A percentile compares a stretch with the other conserved stretches of the same genome.
Evolutionary conservation across 2,329 filamentous ascomycete genomes (phyloP).

Genomic region (Rutstroemia sp.): DNA sequence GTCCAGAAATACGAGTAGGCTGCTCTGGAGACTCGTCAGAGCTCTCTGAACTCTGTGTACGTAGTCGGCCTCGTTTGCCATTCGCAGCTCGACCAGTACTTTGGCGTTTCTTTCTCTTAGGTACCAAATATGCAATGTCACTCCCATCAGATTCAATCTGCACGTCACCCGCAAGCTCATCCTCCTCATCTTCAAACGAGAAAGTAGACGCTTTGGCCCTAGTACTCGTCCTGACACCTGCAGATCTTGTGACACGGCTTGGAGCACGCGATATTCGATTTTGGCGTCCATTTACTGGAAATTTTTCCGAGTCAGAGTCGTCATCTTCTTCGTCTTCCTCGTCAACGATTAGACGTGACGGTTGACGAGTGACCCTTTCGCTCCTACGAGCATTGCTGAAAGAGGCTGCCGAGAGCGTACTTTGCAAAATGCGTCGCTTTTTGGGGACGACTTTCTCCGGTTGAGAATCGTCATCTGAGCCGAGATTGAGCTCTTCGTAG

Average conservation of each 20-base stretch:
- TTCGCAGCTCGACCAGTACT: conserved; percentile 5
- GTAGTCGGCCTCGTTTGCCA: conserved; percentile 10
- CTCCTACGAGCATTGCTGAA: conserved; percentile 15
- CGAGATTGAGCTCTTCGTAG: conserved; percentile 15
- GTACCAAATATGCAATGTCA: conserved; percentile 40
- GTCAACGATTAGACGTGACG: conserved; percentile 9
- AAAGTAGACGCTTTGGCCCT: conserved; percentile 1
- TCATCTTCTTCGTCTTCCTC: conserved; percentile 7
- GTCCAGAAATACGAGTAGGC: conserved; percentile 29
- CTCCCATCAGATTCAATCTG: conserved; percentile 37
- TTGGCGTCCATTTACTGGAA: conserved; percentile 1
- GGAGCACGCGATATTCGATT: conserved; percentile 4
- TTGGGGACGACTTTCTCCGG: conserved; percentile 13
- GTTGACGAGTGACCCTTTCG: conserved; percentile 15
- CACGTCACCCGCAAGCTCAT: conserved; percentile 19
- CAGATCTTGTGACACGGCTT: conserved; percentile 19
- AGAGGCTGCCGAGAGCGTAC: conserved; percentile 13
- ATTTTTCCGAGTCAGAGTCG: conserved; percentile 5
- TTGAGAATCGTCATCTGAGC: conserved; percentile 17
- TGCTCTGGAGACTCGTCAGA: conserved; percentile 16
- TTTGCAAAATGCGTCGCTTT: conserved; percentile 21
- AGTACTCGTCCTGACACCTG: conserved; percentile 7
- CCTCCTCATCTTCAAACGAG: conserved; percentile 15
- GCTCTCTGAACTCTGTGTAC: conserved; percentile 7
- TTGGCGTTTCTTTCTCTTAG: conserved; percentile 26